Percentiles rank a stretch among this genome's conserved stretches.
These are phyloP conservation scores for Schizonepeta tenuifolia DNA, from an alignment of 257 asterid species.

Conservation along the genomic window DNA sequence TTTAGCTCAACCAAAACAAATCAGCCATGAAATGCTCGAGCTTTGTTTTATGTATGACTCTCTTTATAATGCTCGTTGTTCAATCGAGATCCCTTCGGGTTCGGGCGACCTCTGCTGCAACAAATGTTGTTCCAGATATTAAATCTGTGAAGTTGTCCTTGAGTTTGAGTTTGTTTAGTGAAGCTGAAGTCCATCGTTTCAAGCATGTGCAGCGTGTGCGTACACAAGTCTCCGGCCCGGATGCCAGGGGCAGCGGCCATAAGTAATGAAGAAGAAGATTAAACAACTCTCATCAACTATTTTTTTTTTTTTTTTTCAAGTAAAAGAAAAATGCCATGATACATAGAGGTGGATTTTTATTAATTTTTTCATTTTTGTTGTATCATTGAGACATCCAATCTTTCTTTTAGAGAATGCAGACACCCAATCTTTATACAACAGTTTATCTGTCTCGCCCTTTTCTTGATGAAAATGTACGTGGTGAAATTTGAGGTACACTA, in stretches of 20 bases:
- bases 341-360: no score
- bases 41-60: background rate
- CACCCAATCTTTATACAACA: no score
- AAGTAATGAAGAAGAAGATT: slow-evolving; percentile 17
- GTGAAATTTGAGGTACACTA: no score
- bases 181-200: background rate
- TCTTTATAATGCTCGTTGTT: slow-evolving; percentile 1
- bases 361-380: no score
- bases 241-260: slow-evolving; percentile 34
- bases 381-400: no score
- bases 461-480: no score
- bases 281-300: no score
- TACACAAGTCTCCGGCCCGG: slow-evolving; percentile 29
- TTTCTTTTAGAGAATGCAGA: no score
- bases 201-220: background rate
- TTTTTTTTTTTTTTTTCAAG: no score
- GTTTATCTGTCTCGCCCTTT: no score
- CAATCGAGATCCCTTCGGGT: slow-evolving; percentile 20
- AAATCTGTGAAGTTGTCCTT: background rate
- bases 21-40: slow-evolving; percentile 29
- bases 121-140: background rate
- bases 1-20: background rate
- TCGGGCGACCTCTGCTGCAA: slow-evolving; percentile 15
- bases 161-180: background rate
- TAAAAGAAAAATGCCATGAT: no score